Evolutionary conservation across 345 rosid species (phyloP).

Genomic region (Brassica napus): Da-Ae NC_063447.1:16794001-16794500

Average conservation of each 20-base stretch:
- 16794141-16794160: conserved; percentile 1
- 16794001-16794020: background rate
- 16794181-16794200: conserved; percentile 4
- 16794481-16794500: no score
- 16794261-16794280: conserved; percentile 90
- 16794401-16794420: no score
- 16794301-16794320: conserved; percentile 20
- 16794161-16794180: conserved; percentile 17
- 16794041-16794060: background rate
- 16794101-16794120: no score
- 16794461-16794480: no score
- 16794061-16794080: background rate
- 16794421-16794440: no score
- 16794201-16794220: conserved; percentile 29
- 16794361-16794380: background rate
- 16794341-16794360: background rate
- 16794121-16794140: conserved; percentile 1
- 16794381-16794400: no score
- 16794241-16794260: conserved; percentile 99
- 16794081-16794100: no score
- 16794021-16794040: background rate
- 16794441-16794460: no score
- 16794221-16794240: conserved; percentile 93
- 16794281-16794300: conserved; percentile 86
- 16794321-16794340: conserved; percentile 7